Conservation (phyloP, 768 basidiomycete species). For the Exidia glandulosa region DNA sequence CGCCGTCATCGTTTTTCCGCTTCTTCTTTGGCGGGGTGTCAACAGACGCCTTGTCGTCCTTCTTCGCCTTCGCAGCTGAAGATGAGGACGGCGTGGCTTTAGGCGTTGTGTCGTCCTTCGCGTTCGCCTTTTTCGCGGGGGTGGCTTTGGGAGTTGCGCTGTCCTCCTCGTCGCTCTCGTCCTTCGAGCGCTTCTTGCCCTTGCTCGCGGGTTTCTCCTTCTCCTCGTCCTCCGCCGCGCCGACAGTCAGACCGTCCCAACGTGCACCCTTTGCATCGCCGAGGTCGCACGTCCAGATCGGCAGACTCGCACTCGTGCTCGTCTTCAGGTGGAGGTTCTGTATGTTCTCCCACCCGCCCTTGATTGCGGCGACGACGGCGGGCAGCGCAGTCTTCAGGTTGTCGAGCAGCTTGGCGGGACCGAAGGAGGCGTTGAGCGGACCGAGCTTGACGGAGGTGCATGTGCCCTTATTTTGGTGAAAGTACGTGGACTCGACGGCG, state of each 20-base stretch:
- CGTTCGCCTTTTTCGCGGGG: conserved; percentile 12
- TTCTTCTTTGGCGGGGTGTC: not conserved
- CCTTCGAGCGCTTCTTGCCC: not conserved
- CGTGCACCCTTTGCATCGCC: conserved; percentile 45
- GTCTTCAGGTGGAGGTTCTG: conserved; percentile 88
- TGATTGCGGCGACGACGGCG: conserved; percentile 53
- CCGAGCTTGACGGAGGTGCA: conserved; percentile 83
- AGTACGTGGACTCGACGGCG: conserved; percentile 88
- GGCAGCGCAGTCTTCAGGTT: conserved; percentile 78
- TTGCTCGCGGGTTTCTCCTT: conserved; percentile 8
- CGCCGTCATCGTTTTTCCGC: conserved; percentile 8
- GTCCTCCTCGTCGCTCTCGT: conserved; percentile 6
- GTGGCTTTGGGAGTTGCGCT: conserved; percentile 12
- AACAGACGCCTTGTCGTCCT: conserved; percentile 4
- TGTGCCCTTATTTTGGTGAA: conserved; percentile 90
- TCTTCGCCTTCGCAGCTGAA: not conserved
- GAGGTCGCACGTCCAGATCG: conserved; percentile 81
- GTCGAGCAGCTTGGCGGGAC: conserved; percentile 57
- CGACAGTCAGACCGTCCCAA: conserved; percentile 39
- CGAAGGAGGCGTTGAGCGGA: conserved; percentile 45
- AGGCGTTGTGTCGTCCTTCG: conserved; percentile 11
- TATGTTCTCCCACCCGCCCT: conserved; percentile 82
- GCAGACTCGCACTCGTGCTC: conserved; percentile 69
- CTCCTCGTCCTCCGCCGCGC: conserved; percentile 19
- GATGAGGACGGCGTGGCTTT: conserved; percentile 1